Evolutionary conservation across 148 eudicot genomes (phyloP).

Genomic region (Spergularia marina): DNA sequence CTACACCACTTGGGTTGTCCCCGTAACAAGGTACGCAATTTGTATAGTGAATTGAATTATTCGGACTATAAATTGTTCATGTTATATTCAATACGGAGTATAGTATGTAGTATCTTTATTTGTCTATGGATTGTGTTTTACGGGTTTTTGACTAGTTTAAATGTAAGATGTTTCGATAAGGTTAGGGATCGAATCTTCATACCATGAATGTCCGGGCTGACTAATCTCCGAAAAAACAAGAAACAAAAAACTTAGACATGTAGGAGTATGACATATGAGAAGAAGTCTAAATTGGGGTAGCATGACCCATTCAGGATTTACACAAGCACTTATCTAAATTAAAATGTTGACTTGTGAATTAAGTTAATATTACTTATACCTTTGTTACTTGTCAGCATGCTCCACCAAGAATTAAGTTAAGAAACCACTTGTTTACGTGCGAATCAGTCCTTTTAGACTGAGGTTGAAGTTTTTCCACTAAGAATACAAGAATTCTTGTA

Average conservation of each 20-base stretch:
- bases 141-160: too few species aligned
- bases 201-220: too few species aligned
- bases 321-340: neutral
- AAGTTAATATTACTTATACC: neutral
- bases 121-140: neutral
- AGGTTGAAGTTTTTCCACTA: conserved; percentile 21
- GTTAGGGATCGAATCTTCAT: too few species aligned
- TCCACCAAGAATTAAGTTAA: conserved; percentile 10
- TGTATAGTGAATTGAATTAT: too few species aligned
- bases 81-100: too few species aligned
- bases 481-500: neutral
- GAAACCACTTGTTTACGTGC: conserved; percentile 13
- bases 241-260: neutral
- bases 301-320: conserved; percentile 6
- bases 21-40: conserved; percentile 47
- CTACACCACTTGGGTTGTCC: conserved; percentile 47
- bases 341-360: neutral
- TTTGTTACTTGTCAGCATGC: conserved; percentile 1
- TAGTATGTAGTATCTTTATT: too few species aligned
- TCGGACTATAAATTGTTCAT: too few species aligned
- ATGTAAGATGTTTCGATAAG: too few species aligned
- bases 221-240: too few species aligned
- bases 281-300: conserved; percentile 7
- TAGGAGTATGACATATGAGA: neutral
- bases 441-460: conserved; percentile 5